Conservation (phyloP, 1,284 basidiomycete genomes). For the Porodaedalea pini region DNA sequence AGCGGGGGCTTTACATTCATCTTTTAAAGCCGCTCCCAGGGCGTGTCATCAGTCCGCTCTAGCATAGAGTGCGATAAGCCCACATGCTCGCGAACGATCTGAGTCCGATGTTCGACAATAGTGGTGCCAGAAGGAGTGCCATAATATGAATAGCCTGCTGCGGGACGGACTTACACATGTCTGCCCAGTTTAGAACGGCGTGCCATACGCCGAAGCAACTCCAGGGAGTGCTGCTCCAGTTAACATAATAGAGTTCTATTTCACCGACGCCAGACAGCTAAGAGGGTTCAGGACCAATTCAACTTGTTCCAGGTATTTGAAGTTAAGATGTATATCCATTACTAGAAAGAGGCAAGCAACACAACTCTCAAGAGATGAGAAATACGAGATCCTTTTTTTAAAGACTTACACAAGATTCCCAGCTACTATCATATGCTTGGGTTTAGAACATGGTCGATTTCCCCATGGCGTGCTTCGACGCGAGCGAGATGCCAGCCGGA, state of each 20-base stretch:
- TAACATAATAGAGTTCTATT: background rate
- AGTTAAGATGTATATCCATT: too few relatives aligned
- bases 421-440: background rate
- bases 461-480: conserved; percentile 3
- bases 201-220: background rate
- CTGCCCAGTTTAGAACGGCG: background rate
- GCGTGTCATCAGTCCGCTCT: background rate
- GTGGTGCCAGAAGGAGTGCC: background rate
- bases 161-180: conserved; percentile 2
- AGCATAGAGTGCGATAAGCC: conserved; percentile 11
- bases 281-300: background rate
- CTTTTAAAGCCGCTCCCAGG: background rate
- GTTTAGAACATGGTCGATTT: background rate
- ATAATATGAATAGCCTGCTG: background rate
- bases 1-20: background rate
- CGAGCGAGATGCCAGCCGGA: background rate
- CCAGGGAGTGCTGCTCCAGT: background rate
- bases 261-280: background rate
- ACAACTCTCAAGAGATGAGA: background rate
- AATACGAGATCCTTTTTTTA: background rate
- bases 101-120: background rate
- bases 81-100: conserved; percentile 10
- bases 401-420: background rate
- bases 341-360: background rate
- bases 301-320: too few relatives aligned